Base-by-base conservation (phyloP, 2,329 filamentous ascomycete genomes). In the Trichoderma hamatum region DNA sequence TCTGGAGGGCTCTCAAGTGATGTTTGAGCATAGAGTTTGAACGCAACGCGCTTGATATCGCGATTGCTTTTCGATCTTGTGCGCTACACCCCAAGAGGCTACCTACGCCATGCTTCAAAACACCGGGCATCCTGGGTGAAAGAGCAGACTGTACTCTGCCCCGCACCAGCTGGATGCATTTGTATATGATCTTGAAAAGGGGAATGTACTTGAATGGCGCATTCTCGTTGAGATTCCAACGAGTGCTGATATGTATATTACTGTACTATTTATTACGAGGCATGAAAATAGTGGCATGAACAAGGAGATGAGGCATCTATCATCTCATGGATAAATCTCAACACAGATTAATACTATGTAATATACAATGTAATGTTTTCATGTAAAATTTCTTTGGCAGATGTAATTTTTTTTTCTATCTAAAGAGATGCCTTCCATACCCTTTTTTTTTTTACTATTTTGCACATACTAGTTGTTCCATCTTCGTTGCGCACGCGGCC, bases 1-100 rank as follows among this genome's bases (percentile, higher is more conserved):
- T 94, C 26, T 94, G 88, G 84, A 84, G 91, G 72, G 82, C 90
- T 30, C 84, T 90, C 69, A 85, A 86, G 73, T 90, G 78, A 83
- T 16, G 19, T 11, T 28, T 26, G n/a, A 16, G 34, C 3, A 14
- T n/a, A 19, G 11, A 43, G n/a, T 26, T 5, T 39, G n/a, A 19
- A 26, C 21, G 11, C 24, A 14, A 28, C 32, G 19, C n/a, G 6
- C 32, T 24, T 24, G 24, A 10, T 24, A 19, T 13, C 34, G 21
- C 30, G 11, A 58, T n/a, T n/a, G 24, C 11, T 5, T 32, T 24
- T 65, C 11, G 13, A 16, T 36, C 19, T 34, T 26, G 55, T 30
- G 11, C 30, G 19, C 19, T 24, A 56, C 28, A 13, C 21, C 9
- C 16, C 39, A 43, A 43, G 39, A 43, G 14, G 19, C 39, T 9